phyloP scores from a whole-genome alignment of 495 filamentous ascomycete species.

The Wilcoxina mikolae region DNA sequence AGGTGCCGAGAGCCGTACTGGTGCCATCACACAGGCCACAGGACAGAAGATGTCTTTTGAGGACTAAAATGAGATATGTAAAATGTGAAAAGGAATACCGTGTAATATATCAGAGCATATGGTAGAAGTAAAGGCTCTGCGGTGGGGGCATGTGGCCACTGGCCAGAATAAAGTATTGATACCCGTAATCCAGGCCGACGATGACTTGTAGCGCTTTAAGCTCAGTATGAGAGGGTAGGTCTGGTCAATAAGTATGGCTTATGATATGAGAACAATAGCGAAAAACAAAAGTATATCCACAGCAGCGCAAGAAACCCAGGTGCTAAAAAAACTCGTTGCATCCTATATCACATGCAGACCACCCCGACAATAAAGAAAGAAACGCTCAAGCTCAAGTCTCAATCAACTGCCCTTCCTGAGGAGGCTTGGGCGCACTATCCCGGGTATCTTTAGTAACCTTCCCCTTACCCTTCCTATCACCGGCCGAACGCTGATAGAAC shows the following conservation, averaged over 20 bases:
- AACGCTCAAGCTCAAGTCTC: conserved; percentile 45
- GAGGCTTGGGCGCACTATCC: conserved; percentile 46
- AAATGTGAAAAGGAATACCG: not conserved
- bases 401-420: conserved; percentile 47
- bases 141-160: too few relatives aligned
- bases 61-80: too few relatives aligned
- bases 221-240: not conserved
- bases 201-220: not conserved
- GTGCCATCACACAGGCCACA: conserved; percentile 55
- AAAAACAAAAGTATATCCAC: not conserved
- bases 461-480: conserved; percentile 46
- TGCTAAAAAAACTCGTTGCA: not conserved
- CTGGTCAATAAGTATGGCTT: not conserved
- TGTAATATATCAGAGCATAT: too few relatives aligned
- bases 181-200: too few relatives aligned
- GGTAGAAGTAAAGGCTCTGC: too few relatives aligned
- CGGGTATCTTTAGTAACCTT: conserved; percentile 53
- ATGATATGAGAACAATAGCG: not conserved
- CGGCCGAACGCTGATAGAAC: conserved; percentile 60
- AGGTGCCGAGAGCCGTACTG: conserved; percentile 45
- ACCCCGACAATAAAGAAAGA: not conserved
- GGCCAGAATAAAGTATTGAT: too few relatives aligned
- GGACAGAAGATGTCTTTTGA: conserved; percentile 80
- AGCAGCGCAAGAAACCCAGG: not conserved
- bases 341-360: not conserved